Conservation (phyloP, 257 asterid species). For the Nicotiana benthamiana region DNA sequence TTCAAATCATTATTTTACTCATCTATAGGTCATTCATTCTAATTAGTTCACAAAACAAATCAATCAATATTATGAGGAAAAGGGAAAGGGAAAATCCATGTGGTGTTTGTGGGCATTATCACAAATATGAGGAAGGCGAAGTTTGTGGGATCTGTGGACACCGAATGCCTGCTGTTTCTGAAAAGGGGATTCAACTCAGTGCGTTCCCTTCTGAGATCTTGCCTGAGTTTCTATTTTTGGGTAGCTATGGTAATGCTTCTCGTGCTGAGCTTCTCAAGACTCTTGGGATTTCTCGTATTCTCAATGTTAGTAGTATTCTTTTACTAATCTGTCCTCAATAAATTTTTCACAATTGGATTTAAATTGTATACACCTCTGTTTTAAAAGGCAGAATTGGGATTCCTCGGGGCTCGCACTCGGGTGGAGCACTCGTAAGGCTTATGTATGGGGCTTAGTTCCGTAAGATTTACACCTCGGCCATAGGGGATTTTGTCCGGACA, state of each 20-base stretch:
- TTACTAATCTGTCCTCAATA: not conserved
- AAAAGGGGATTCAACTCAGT: constrained; percentile 49
- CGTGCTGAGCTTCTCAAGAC: constrained; percentile 91
- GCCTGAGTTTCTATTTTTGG: constrained; percentile 83
- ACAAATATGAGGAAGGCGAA: constrained; percentile 93
- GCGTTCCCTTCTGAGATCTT: constrained; percentile 95
- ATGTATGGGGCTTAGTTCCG: too few relatives aligned
- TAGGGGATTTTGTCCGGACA: too few relatives aligned
- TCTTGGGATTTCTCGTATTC: constrained; percentile 84
- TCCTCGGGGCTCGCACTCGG: too few relatives aligned
- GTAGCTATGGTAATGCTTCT: constrained; percentile 90
- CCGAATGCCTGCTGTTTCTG: constrained; percentile 54
- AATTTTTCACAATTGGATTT: too few relatives aligned
- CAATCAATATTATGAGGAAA: constrained; percentile 48
- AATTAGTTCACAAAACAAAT: not conserved
- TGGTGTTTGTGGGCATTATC: constrained; percentile 88
- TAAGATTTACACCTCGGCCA: too few relatives aligned
- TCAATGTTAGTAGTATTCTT: constrained; percentile 43
- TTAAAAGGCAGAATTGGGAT: too few relatives aligned
- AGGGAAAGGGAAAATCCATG: constrained; percentile 86
- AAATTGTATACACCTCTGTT: too few relatives aligned
- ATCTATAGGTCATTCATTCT: too few relatives aligned
- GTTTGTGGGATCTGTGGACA: constrained; percentile 89
- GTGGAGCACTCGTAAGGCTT: too few relatives aligned
- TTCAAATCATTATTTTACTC: too few relatives aligned